Base-by-base conservation (phyloP, 2,329 filamentous ascomycete species). In the Dothistroma septosporum region DNA sequence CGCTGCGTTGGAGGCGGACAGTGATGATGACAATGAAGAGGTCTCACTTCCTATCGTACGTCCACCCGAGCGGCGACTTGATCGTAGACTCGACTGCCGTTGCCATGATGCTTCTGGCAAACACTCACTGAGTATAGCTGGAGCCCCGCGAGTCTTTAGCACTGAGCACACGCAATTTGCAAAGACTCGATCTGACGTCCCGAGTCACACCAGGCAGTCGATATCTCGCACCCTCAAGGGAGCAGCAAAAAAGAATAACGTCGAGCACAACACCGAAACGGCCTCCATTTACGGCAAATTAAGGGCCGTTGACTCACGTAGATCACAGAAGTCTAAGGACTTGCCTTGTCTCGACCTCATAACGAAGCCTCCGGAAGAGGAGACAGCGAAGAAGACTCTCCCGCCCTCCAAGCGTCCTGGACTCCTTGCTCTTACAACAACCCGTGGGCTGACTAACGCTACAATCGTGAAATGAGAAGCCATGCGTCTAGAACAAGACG, bases 121-220 rank as follows among this genome's bases (percentile, higher is more conserved):
- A 58, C 53, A 60, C 67, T 69, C 63, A 69, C 67, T 24, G 49
- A 44, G 33, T 56, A 59, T 64, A 68, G 64, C 64, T 47, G 55
- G 47, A 28, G 66, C 33, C 53, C 60, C 57, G 57, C 59, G 60
- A 44, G 53, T 59, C 57, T 46, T 61, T 70, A n/a, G 66, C 68
- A 28, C 60, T 67, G 49, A 69, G 66, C 61, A 64, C 72, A 46
- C 67, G 63, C 49, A 78, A 77, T 58, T 60, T 76, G 2, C 73
- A 72, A 60, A 74, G 75, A 35, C 70, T 79, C 22, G 72, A 76
- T 67, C 41, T 71, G 74, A 63, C 54, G 2, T 33, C 54, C 55
- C 55, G 55, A 31, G 47, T 11, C 59, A 46, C 50, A 52, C 28
- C 56, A 41, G 47, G 35, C 35, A 60, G 50, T 28, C 53, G 54